Evolutionary conservation across 2,329 filamentous ascomycete genomes (phyloP), one percentile per base, ranked within the genome.

Genomic region (Zymoseptoria tritici): DNA sequence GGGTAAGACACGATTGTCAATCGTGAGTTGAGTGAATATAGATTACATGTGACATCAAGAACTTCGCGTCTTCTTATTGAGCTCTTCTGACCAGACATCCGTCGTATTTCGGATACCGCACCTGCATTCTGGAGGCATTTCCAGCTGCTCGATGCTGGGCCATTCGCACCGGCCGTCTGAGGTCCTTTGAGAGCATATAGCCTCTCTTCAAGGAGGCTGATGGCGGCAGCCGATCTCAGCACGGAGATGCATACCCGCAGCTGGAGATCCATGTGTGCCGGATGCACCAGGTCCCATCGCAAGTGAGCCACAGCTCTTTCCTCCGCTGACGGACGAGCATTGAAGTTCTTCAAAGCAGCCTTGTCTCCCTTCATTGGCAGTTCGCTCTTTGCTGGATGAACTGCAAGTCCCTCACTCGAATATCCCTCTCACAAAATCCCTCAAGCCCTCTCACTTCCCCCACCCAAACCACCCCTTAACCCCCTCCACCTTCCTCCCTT

Each of bases 401-500:
- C 4, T 2, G 21, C 21, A 22, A 2, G 21, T 4, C 2, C 4
- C 21, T 22, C 21, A 22, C 21, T 22, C 21, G 21, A 22, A 22
- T 46, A 46, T 46, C 3, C 16, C 36, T n/a, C 36, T 16, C 5
- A 7, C 13, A 11, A 4, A 16, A 46, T 8, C 19, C 7, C 22
- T 3, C 13, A 9, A 6, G 13, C 19, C 24, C 26, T 22, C 49
- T 61, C 59, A 61, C 54, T 58, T 62, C 26, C 58, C 53, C 52
- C 55, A 57, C 4, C 61, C 55, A 57, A 62, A 60, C 56, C 58
- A 62, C 4, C 59, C 61, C 52, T 24, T 19, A 9, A 6, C 2
- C 13, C 52, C 52, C 52, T 53, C 22, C 19, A 57, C 62, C 65
- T 61, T 63, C 63, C 62, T 62, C 61, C 11, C 63, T 61, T 64